Conservation (phyloP, 2,329 filamentous ascomycete species). For the Fusarium humuli region DNA sequence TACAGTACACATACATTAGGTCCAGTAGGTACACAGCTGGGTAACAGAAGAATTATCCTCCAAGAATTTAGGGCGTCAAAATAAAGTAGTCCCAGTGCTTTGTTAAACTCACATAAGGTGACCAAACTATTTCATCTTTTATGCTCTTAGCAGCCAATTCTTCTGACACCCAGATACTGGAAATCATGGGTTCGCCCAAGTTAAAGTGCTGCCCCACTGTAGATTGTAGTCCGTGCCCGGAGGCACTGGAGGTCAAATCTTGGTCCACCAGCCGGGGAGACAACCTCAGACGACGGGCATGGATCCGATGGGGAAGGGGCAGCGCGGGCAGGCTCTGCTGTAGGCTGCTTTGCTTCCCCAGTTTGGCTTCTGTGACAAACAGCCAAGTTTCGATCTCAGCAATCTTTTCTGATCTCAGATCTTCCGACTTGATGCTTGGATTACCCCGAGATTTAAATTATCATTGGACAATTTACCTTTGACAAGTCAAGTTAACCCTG, state of each 20-base stretch:
- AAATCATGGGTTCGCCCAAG: neutral
- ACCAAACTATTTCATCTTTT: too few relatives aligned
- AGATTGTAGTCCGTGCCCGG: neutral
- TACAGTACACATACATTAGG: neutral
- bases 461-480: constrained; percentile 3
- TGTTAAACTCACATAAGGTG: too few relatives aligned
- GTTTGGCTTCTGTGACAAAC: constrained; percentile 3
- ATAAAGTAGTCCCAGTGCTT: too few relatives aligned
- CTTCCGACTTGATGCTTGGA: constrained; percentile 6
- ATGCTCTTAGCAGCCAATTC: too few relatives aligned
- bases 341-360: neutral
- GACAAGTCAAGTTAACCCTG: neutral
- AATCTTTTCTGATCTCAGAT: constrained; percentile 25
- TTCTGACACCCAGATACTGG: neutral
- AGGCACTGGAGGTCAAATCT: neutral
- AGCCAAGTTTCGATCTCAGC: constrained; percentile 10
- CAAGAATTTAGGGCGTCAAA: neutral
- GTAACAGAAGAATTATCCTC: neutral
- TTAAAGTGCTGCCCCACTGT: constrained; percentile 16
- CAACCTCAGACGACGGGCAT: neutral
- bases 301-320: neutral
- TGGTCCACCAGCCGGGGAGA: neutral
- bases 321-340: neutral
- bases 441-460: neutral
- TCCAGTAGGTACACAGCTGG: too few relatives aligned